Base-by-base conservation (phyloP, 805 yeast genomes). In the Barnettozyma vustinii region DNA sequence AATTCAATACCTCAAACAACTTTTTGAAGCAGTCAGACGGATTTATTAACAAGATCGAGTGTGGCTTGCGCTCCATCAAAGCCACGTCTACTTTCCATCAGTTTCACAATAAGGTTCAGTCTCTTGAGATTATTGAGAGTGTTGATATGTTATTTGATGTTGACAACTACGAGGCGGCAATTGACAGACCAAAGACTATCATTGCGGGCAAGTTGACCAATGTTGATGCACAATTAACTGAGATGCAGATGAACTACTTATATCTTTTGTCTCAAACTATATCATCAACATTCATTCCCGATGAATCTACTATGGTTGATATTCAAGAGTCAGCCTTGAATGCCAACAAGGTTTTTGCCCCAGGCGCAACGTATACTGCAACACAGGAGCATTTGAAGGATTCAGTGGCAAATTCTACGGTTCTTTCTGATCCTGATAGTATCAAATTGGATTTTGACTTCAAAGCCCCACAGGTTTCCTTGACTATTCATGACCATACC, bases 51-150 rank as follows among this genome's bases (percentile, higher is more conserved):
- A 61, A 73, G 7, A 78, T 91, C 13, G 62, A 71, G 15, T 76
- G 88, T 8, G 95, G 96, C 0, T 69, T 94, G 19, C 71, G 89
- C 40, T 81, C 88, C 44, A 82, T 90, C 4, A 78, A 75, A 48
- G 67, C 92, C n/a, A 67, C 78, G 0, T 85, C 97, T 0, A 64
- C 65, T 4, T 79, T 90, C 56, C 68, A 77, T 48, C 68, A 80
- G 20, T 44, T 44, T 47, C 72, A 68, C 2, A 67, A 69, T 9
- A 72, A 61, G 2, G 56, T 66, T 2, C 60, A 66, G 15, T 57
- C 67, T 2, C 68, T 85, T 27, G 82, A 84, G 49, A 79, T 92
- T 41, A 75, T 88, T 37, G 81, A 83, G 21, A 75, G 78, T 42
- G 70, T 87, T 51, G 87, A 86, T 58, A 62, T 89, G 41, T 61